These are phyloP conservation scores for Penicillium maclennaniae DNA, from an alignment of 495 filamentous ascomycete genomes.

Conservation along the genomic window DNA sequence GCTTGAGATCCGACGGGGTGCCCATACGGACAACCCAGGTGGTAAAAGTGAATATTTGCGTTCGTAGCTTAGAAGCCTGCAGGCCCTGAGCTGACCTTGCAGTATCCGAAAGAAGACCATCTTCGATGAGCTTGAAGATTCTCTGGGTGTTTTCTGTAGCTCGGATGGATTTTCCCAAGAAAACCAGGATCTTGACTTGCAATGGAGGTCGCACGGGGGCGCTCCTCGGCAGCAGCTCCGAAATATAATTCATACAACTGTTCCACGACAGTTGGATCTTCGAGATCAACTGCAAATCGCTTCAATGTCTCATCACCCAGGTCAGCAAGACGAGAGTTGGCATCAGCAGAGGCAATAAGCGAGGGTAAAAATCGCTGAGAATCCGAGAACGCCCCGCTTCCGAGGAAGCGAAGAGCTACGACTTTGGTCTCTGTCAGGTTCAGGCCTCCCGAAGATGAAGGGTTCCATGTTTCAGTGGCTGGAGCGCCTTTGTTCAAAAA, in stretches of 20 bases:
- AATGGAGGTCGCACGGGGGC: constrained; percentile 59
- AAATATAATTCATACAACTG: constrained; percentile 69
- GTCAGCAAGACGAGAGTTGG: constrained; percentile 75
- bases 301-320: constrained; percentile 84
- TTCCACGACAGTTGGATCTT: constrained; percentile 59
- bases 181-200: constrained; percentile 66
- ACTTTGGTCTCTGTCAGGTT: constrained; percentile 65
- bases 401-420: constrained; percentile 63
- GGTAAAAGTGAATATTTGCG: constrained; percentile 82
- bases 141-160: constrained; percentile 61
- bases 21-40: constrained; percentile 83
- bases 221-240: constrained; percentile 43
- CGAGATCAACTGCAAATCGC: constrained; percentile 61
- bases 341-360: constrained; percentile 74
- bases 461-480: constrained; percentile 67
- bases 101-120: constrained; percentile 50
- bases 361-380: constrained; percentile 77
- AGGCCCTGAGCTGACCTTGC: constrained; percentile 54
- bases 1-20: constrained; percentile 51
- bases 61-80: constrained; percentile 70
- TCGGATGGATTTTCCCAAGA: constrained; percentile 71
- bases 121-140: constrained; percentile 66
- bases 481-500: constrained; percentile 60
- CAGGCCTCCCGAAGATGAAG: constrained; percentile 54
- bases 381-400: constrained; percentile 80